Evolutionary conservation across 2,329 filamentous ascomycete species (phyloP).

Genomic region (Nemania diffusa): DNA sequence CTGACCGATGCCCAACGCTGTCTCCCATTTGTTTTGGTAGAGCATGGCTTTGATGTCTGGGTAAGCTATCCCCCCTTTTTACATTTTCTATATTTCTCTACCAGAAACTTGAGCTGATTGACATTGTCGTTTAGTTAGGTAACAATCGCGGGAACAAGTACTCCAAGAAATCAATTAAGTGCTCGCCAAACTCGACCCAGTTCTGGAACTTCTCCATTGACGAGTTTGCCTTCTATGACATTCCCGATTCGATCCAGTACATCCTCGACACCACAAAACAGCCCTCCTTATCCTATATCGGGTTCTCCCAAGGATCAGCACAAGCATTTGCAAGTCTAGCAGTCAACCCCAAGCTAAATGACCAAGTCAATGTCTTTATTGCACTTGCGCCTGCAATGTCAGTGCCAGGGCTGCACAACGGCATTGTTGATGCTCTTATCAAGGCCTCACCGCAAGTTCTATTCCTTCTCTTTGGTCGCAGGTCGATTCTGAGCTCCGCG

Average conservation of each 20-base stretch:
- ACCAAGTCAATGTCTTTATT: slow-evolving; percentile 95
- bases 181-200: slow-evolving; percentile 75
- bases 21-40: slow-evolving; percentile 87
- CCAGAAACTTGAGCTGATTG: slow-evolving; percentile 34
- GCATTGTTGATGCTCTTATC: slow-evolving; percentile 90
- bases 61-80: slow-evolving; percentile 57
- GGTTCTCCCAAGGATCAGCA: slow-evolving; percentile 96
- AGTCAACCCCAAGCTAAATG: slow-evolving; percentile 90
- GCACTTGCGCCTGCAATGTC: slow-evolving; percentile 97
- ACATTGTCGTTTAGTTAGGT: slow-evolving; percentile 69
- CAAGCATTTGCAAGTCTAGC: slow-evolving; percentile 95
- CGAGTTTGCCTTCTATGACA: slow-evolving; percentile 97
- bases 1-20: slow-evolving; percentile 86
- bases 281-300: slow-evolving; percentile 90
- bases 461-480: slow-evolving; percentile 90
- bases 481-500: slow-evolving; percentile 89
- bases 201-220: slow-evolving; percentile 99
- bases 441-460: slow-evolving; percentile 93
- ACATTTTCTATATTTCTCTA: too few species aligned
- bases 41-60: slow-evolving; percentile 96
- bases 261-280: slow-evolving; percentile 86
- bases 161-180: slow-evolving; percentile 88
- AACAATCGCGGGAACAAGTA: slow-evolving; percentile 99
- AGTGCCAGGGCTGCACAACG: slow-evolving; percentile 87
- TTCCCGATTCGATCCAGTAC: slow-evolving; percentile 93